phyloP scores from a whole-genome alignment of 2,329 filamentous ascomycete genomes.

The Zasmidium citrigriseum region DNA sequence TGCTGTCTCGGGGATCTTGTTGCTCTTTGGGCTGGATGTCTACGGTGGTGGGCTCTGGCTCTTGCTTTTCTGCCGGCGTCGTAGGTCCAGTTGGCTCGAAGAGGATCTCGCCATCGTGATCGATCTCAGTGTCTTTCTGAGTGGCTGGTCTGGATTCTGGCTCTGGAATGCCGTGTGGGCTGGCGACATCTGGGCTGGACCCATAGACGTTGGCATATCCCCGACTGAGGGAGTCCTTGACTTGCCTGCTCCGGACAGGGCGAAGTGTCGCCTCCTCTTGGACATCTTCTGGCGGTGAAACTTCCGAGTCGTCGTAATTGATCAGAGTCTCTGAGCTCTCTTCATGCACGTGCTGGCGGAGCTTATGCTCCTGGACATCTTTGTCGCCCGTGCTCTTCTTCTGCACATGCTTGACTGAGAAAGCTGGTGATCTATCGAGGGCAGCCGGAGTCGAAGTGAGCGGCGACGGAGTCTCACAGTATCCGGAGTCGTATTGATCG shows the following conservation, averaged over 20 bases:
- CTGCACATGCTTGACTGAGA: neutral
- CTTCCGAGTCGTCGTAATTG: neutral
- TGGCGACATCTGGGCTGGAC: neutral
- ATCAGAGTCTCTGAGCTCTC: neutral
- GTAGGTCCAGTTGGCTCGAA: neutral
- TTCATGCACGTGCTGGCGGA: neutral
- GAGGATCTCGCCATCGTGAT: neutral
- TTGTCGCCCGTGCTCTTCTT: neutral
- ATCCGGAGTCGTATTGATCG: neutral
- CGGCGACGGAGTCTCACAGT: neutral
- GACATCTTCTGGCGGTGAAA: neutral
- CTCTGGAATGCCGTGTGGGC: too few species aligned
- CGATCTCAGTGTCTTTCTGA: neutral
- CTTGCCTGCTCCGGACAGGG: neutral
- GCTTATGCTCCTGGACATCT: neutral
- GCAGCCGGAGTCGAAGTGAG: neutral
- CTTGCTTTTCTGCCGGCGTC: neutral
- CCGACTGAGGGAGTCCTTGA: neutral
- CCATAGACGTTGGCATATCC: neutral
- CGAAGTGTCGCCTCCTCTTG: neutral
- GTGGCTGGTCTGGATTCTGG: neutral
- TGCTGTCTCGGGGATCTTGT: neutral
- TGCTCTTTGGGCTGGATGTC: neutral
- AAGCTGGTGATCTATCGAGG: neutral
- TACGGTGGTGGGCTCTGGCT: neutral